Base-by-base conservation (phyloP, 108 stramenopile species). In the Cyclotella baltica region DNA sequence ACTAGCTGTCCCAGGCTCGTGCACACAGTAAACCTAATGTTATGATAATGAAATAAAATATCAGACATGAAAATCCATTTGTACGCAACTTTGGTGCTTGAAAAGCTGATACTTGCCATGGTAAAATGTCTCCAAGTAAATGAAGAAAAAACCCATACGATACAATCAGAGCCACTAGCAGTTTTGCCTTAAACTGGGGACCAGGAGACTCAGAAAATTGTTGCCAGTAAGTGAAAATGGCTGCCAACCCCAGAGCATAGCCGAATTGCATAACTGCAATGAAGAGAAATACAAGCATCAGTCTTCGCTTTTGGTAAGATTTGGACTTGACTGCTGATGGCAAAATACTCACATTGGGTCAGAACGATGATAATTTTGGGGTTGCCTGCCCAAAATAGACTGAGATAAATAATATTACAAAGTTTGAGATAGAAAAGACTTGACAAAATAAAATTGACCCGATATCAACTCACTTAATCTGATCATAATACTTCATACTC, bases 1-100 rank as follows among this genome's bases (percentile, higher is more conserved):
- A 92, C 88, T 40, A 96, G 70, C 71, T 96, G 89, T 11, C 93
- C 96, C 53, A 96, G 70, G 56, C 84, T 89, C 11, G 93, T 93
- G 68, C 96, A 96, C 10, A 94, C 66, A 16, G 96, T 96, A 75
- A 83, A 96, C 83, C 81, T 82, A 18, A 1, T 27, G 35, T 31
- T 22, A 64, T 43, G n/a, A n/a, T n/a, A n/a, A n/a, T 5, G 67
- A 29, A 58, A 66, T 3, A 34, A 52, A 31, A 10, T 16, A 22
- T 31, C 18, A 47, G 48, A 65, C 31, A 51, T 28, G 27, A n/a
- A 62, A 33, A 19, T 37, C 34, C 51, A 77, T 28, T 28, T 43
- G 4, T 56, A 10, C 29, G 20, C 30, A 38, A 46, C 29, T 43
- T 19, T 57, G 8, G 29, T 0, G 28, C n/a, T n/a, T n/a, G n/a